A percentile compares a stretch with the other conserved stretches of the same genome.
Conservation (phyloP, 495 filamentous ascomycete genomes). For the Aspergillus funiculosus region DNA sequence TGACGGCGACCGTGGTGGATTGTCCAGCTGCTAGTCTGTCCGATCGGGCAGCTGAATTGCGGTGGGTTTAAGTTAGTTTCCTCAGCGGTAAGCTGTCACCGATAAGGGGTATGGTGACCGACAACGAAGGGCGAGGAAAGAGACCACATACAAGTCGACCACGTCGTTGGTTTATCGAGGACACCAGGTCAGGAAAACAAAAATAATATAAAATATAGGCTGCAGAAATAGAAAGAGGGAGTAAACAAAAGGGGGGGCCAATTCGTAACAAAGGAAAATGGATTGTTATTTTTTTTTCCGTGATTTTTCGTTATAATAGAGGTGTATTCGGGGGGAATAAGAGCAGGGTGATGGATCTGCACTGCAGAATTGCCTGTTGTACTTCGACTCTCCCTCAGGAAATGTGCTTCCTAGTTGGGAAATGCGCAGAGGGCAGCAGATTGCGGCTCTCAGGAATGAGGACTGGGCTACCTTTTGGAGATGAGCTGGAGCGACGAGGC, state of each 20-base stretch:
- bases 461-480: no score
- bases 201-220: conserved; percentile 3
- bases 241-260: conserved; percentile 10
- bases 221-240: not conserved
- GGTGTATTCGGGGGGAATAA: conserved; percentile 11
- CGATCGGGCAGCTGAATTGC: conserved; percentile 19
- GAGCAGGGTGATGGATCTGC: conserved; percentile 17
- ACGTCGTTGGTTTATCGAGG: conserved; percentile 13
- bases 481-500: conserved; percentile 12
- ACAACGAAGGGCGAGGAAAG: conserved; percentile 7
- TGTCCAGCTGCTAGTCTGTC: conserved; percentile 9
- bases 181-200: conserved; percentile 19
- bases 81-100: conserved; percentile 11
- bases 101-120: conserved; percentile 18
- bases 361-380: conserved; percentile 23
- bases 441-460: conserved; percentile 14
- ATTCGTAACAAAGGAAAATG: conserved; percentile 16
- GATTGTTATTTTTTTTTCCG: conserved; percentile 10
- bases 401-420: conserved; percentile 14
- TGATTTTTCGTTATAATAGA: conserved; percentile 9
- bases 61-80: conserved; percentile 16
- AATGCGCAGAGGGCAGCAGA: conserved; percentile 12
- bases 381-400: conserved; percentile 10
- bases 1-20: conserved; percentile 6
- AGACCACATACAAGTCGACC: not conserved